phyloP scores from a whole-genome alignment of 2,329 filamentous ascomycete species.

The Fusarium sp. region DNA sequence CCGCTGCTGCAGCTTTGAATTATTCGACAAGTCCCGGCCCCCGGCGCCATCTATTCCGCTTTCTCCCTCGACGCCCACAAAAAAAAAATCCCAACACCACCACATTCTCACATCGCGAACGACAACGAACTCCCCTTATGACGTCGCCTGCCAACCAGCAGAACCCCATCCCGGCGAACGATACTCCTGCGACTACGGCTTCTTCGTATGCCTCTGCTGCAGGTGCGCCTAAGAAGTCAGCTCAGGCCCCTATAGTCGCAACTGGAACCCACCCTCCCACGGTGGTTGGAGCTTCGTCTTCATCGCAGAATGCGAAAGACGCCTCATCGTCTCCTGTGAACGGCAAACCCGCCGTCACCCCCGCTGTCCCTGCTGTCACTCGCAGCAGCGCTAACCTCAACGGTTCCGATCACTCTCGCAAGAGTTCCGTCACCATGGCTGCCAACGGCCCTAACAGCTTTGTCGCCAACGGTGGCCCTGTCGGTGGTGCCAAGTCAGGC shows the following conservation, averaged over 20 bases:
- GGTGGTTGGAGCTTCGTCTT: slow-evolving; percentile 68
- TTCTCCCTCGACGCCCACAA: slow-evolving; percentile 44
- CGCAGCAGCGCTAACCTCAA: slow-evolving; percentile 77
- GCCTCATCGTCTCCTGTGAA: slow-evolving; percentile 85
- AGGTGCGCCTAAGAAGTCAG: slow-evolving; percentile 74
- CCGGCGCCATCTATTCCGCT: slow-evolving; percentile 46
- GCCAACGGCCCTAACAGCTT: slow-evolving; percentile 83
- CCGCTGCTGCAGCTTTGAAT: slow-evolving; percentile 43
- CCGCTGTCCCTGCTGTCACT: slow-evolving; percentile 77
- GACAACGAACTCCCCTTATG: slow-evolving; percentile 62
- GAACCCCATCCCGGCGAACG: slow-evolving; percentile 70
- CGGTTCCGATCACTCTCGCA: slow-evolving; percentile 85
- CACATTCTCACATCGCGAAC: slow-evolving; percentile 50
- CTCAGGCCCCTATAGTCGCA: slow-evolving; percentile 73
- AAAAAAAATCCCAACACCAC: slow-evolving; percentile 44
- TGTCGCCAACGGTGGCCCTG: slow-evolving; percentile 80
- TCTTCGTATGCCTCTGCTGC: slow-evolving; percentile 78
- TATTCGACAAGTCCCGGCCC: slow-evolving; percentile 43
- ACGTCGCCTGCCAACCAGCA: slow-evolving; percentile 72
- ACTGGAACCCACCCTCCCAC: slow-evolving; percentile 69
- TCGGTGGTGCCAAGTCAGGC: slow-evolving; percentile 71
- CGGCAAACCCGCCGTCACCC: slow-evolving; percentile 81
- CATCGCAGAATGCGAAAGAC: slow-evolving; percentile 72
- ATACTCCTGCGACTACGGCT: slow-evolving; percentile 70
- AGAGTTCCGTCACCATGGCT: slow-evolving; percentile 92